Conservation (phyloP, 176 grass and related monocot genomes). For the Avena atlantica region DNA sequence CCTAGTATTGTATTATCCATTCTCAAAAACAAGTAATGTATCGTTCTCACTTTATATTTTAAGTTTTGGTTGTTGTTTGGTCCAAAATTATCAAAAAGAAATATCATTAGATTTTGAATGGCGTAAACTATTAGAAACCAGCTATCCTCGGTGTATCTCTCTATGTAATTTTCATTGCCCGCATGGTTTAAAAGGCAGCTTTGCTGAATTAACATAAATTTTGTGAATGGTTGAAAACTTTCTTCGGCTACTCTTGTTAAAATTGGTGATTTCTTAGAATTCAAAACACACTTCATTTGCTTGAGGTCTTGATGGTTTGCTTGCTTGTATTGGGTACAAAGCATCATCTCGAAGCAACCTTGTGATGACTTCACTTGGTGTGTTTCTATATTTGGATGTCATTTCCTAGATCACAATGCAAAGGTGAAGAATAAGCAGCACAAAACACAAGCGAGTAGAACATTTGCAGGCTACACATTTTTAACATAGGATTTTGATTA, state of each 20-base stretch:
- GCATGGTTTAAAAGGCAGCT: conserved; percentile 6
- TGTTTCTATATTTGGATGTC: conserved; percentile 15
- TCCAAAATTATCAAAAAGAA: not conserved
- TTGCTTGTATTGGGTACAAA: conserved; percentile 19
- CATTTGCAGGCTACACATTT: not conserved
- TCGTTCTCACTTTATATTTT: not conserved
- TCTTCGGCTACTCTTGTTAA: not conserved
- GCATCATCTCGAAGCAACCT: conserved; percentile 32
- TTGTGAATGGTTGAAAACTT: not conserved
- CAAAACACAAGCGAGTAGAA: conserved; percentile 1
- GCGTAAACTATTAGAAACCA: conserved; percentile 21
- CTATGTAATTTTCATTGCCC: conserved; percentile 27
- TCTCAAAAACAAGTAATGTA: too few relatives aligned
- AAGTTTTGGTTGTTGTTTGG: conserved; percentile 11
- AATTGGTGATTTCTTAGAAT: conserved; percentile 14
- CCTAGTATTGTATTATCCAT: not conserved
- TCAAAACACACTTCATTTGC: not conserved
- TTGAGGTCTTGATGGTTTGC: conserved; percentile 30
- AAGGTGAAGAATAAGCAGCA: not conserved
- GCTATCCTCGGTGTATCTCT: conserved; percentile 1
- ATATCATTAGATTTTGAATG: conserved; percentile 34
- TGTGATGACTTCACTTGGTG: conserved; percentile 21
- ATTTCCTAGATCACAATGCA: not conserved
- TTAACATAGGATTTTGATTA: not conserved
- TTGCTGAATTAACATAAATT: conserved; percentile 19